Conservation (phyloP, 2,329 filamentous ascomycete species). For the Juglanconis juglandina region DNA sequence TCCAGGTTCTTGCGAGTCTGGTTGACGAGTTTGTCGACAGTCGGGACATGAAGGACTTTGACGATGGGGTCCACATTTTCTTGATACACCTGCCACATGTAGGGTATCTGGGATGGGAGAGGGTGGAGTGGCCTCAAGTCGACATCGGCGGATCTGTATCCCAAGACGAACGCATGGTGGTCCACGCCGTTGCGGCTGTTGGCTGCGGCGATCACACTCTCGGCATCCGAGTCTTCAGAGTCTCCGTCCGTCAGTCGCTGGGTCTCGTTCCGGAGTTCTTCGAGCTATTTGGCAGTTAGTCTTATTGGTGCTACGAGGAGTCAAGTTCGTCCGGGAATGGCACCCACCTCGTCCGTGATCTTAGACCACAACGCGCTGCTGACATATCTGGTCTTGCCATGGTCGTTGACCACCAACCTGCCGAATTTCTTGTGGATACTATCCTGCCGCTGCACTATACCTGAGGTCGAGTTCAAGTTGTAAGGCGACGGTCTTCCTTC, state of each 20-base stretch:
- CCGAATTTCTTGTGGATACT: slow-evolving; percentile 57
- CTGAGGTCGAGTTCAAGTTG: slow-evolving; percentile 19
- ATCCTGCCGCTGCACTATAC: slow-evolving; percentile 21
- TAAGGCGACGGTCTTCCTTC: slow-evolving; percentile 19
- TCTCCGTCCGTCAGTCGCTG: slow-evolving; percentile 47
- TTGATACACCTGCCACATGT: slow-evolving; percentile 68
- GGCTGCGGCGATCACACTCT: slow-evolving; percentile 51
- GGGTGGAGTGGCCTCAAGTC: slow-evolving; percentile 65
- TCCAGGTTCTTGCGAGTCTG: slow-evolving; percentile 58
- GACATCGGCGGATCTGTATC: slow-evolving; percentile 68
- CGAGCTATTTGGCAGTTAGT: slow-evolving; percentile 30
- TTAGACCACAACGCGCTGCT: slow-evolving; percentile 76
- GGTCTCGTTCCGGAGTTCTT: slow-evolving; percentile 48
- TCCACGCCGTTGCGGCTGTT: slow-evolving; percentile 38
- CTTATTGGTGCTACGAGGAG: neutral
- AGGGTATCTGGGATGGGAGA: slow-evolving; percentile 59
- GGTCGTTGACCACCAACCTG: slow-evolving; percentile 66
- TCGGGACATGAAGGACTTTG: slow-evolving; percentile 69
- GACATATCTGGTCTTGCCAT: slow-evolving; percentile 67
- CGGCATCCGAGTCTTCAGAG: slow-evolving; percentile 54
- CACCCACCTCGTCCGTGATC: slow-evolving; percentile 65
- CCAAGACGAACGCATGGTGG: slow-evolving; percentile 70
- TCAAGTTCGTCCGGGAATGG: neutral
- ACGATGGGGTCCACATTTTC: slow-evolving; percentile 72
- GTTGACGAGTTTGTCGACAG: slow-evolving; percentile 58